These are phyloP conservation scores for Favolaschia claudopus DNA, from an alignment of 768 basidiomycete genomes.

Conservation along the genomic window DNA sequence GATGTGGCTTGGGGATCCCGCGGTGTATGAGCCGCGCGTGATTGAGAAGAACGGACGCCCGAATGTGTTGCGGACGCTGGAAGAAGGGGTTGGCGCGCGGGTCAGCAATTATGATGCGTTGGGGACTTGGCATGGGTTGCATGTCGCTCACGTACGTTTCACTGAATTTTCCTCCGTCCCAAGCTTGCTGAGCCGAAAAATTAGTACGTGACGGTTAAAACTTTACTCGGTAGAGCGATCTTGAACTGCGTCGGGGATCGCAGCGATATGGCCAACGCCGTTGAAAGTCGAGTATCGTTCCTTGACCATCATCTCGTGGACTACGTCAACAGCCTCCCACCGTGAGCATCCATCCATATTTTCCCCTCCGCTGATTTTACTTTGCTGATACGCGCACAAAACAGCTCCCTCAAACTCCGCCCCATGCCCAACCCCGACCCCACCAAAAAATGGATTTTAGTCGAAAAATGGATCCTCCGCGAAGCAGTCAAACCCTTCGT, in stretches of 20 bases:
- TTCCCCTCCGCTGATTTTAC: background rate
- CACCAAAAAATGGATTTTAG: conserved; percentile 7
- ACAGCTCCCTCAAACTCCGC: conserved; percentile 17
- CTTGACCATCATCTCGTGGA: conserved; percentile 26
- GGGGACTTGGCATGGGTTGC: conserved; percentile 20
- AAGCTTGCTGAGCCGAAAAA: background rate
- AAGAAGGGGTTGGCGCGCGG: conserved; percentile 4
- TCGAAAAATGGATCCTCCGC: conserved; percentile 27
- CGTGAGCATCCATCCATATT: conserved; percentile 1
- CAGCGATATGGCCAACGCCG: conserved; percentile 16
- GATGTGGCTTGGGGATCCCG: no score
- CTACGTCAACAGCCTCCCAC: conserved; percentile 19
- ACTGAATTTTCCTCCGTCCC: no score
- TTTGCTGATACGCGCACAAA: background rate
- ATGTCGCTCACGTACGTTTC: conserved; percentile 17
- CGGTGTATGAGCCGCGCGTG: background rate
- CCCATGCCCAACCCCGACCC: background rate
- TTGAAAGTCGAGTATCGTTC: conserved; percentile 24
- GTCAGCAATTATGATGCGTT: background rate
- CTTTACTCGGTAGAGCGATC: background rate
- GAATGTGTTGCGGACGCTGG: background rate
- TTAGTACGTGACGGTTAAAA: conserved; percentile 13
- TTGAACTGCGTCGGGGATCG: conserved; percentile 15
- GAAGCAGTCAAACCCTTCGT: conserved; percentile 27
- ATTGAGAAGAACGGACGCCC: background rate